Conservation (phyloP, 2,329 filamentous ascomycete species). For the Myriosclerotinia scirpicola region DNA sequence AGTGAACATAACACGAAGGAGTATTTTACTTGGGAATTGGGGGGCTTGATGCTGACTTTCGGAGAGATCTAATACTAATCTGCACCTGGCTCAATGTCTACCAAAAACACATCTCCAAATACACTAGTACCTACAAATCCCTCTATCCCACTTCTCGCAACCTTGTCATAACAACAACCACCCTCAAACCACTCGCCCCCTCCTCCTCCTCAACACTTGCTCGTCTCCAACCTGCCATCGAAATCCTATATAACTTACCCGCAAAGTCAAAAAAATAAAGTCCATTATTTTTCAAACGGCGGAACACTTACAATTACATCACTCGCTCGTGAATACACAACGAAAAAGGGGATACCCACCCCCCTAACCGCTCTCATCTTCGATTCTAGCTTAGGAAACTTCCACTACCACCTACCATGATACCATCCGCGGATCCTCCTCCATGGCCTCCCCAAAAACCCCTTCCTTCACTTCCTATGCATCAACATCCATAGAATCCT, state of each 20-base stretch:
- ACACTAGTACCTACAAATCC: slow-evolving; percentile 46
- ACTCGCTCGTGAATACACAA: slow-evolving; percentile 43
- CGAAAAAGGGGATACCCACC: slow-evolving; percentile 40
- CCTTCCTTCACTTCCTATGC: background rate
- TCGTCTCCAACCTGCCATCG: background rate
- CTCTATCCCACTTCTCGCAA: slow-evolving; percentile 48
- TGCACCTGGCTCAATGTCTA: slow-evolving; percentile 50
- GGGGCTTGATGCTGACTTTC: too few relatives aligned
- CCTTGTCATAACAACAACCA: slow-evolving; percentile 51
- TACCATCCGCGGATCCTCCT: slow-evolving; percentile 32
- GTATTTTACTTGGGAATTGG: too few relatives aligned
- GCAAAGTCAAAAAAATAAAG: slow-evolving; percentile 35
- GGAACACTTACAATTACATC: slow-evolving; percentile 44
- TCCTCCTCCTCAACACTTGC: background rate
- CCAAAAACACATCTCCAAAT: slow-evolving; percentile 48
- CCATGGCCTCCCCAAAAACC: slow-evolving; percentile 24
- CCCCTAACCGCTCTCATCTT: slow-evolving; percentile 45
- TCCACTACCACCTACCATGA: slow-evolving; percentile 27
- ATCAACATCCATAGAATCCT: too few relatives aligned
- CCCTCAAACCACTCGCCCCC: slow-evolving; percentile 37
- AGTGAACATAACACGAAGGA: too few relatives aligned
- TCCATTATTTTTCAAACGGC: slow-evolving; percentile 54
- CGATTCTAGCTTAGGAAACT: slow-evolving; percentile 48
- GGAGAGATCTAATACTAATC: slow-evolving; percentile 44
- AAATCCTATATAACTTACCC: background rate